These are phyloP conservation scores for Erucastrum elatum DNA, from an alignment of 345 rosid species.

Conservation along the genomic window DNA sequence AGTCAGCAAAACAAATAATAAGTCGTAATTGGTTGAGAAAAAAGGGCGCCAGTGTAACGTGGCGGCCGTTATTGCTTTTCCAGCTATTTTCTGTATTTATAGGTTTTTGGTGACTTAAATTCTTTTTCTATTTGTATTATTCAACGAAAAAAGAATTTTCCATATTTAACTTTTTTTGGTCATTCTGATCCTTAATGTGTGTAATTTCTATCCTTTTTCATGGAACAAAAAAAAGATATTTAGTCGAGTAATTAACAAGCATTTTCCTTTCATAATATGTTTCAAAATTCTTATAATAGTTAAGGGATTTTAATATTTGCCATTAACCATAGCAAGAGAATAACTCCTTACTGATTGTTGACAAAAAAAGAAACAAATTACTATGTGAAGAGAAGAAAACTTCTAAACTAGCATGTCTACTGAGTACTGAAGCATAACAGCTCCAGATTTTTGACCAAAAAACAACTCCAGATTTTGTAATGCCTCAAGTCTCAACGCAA, in stretches of 20 bases:
- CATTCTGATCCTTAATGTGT: not conserved
- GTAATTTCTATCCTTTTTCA: not conserved
- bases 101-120: not conserved
- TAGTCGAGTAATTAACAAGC: not conserved
- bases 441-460: too few species aligned
- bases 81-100: not conserved
- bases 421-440: too few species aligned
- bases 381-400: too few species aligned
- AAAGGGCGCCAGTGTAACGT: slow-evolving; percentile 12
- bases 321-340: not conserved
- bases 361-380: too few species aligned
- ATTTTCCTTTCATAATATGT: not conserved
- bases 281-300: not conserved
- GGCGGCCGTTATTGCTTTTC: slow-evolving; percentile 24
- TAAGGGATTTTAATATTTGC: not conserved
- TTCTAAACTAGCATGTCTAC: too few species aligned
- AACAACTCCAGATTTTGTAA: too few species aligned
- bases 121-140: not conserved
- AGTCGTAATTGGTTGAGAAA: slow-evolving; percentile 1
- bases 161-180: not conserved
- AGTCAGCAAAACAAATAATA: not conserved
- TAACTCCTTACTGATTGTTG: not conserved
- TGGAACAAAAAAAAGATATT: not conserved
- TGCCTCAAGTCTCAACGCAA: too few species aligned
- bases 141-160: too few species aligned